Conservation (phyloP, 345 rosid genomes). For the Firmiana major region DNA sequence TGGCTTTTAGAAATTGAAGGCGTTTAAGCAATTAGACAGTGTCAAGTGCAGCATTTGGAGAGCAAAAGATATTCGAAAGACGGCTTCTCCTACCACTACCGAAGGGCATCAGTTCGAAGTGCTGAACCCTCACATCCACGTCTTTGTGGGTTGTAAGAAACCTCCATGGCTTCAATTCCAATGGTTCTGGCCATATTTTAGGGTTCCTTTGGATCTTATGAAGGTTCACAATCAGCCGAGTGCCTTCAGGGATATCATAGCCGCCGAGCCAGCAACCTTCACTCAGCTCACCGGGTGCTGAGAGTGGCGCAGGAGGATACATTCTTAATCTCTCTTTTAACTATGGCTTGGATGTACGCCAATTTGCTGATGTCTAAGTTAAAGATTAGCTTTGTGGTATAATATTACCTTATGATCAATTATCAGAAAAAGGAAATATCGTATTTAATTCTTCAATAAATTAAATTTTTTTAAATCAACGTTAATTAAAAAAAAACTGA, state of each 20-base stretch:
- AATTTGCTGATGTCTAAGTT: constrained; percentile 29
- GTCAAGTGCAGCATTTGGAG: not conserved
- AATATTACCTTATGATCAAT: too few relatives aligned
- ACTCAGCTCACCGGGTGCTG: constrained; percentile 13
- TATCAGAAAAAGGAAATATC: too few relatives aligned
- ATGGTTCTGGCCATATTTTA: constrained; percentile 30
- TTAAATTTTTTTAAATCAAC: too few relatives aligned
- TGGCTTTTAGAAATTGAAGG: not conserved
- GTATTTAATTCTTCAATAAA: too few relatives aligned
- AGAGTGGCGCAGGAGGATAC: constrained; percentile 32
- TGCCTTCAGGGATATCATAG: constrained; percentile 26
- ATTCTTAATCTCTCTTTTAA: constrained; percentile 39
- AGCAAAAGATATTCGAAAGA: constrained; percentile 29
- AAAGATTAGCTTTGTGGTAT: too few relatives aligned
- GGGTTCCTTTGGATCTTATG: constrained; percentile 39
- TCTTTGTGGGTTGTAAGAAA: constrained; percentile 31
- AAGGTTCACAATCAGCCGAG: constrained; percentile 30
- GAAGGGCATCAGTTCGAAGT: constrained; percentile 37
- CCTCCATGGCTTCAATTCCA: constrained; percentile 37
- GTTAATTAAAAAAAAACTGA: too few relatives aligned
- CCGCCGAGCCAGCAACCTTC: constrained; percentile 14
- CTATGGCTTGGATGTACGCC: constrained; percentile 32
- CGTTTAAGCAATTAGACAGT: constrained; percentile 3
- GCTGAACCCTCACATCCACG: constrained; percentile 30
- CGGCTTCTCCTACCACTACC: constrained; percentile 38